Conservation (phyloP, 116 monocot species). For the Posidonia oceanica region DNA sequence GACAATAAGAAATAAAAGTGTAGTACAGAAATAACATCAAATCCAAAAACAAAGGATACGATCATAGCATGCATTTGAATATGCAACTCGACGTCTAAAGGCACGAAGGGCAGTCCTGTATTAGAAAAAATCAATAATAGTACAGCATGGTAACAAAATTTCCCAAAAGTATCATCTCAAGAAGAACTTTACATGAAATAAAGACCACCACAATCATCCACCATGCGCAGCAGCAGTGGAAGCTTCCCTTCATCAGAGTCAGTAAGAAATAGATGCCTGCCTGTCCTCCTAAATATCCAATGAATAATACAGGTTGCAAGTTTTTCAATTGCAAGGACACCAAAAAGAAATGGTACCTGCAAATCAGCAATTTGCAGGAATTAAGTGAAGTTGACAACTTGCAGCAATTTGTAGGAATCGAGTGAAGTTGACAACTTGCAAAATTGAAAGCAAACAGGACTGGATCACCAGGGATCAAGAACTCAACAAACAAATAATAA, state of each 20-base stretch:
- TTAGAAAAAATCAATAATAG: background rate
- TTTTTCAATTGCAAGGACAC: conserved; percentile 58
- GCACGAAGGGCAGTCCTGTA: conserved; percentile 59
- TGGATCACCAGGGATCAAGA: no score
- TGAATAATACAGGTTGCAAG: conserved; percentile 57
- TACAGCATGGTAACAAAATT: background rate
- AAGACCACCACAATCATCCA: conserved; percentile 54
- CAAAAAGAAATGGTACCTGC: conserved; percentile 92
- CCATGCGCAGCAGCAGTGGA: conserved; percentile 70
- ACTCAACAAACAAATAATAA: no score
- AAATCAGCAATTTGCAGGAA: background rate
- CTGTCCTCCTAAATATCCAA: conserved; percentile 84
- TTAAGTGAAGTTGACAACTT: background rate
- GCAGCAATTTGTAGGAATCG: background rate
- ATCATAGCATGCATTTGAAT: conserved; percentile 84
- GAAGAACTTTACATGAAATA: conserved; percentile 51
- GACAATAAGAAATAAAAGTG: background rate
- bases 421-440: background rate
- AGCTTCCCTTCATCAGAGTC: conserved; percentile 48
- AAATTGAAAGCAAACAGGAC: no score
- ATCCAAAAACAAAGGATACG: conserved; percentile 47
- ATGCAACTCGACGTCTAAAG: conserved; percentile 66
- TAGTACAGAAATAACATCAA: background rate
- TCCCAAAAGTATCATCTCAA: background rate
- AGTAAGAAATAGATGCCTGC: conserved; percentile 83